These are phyloP conservation scores for Vanrija sp. DNA, from an alignment of 1,284 basidiomycete species.

Conservation along the genomic window DNA sequence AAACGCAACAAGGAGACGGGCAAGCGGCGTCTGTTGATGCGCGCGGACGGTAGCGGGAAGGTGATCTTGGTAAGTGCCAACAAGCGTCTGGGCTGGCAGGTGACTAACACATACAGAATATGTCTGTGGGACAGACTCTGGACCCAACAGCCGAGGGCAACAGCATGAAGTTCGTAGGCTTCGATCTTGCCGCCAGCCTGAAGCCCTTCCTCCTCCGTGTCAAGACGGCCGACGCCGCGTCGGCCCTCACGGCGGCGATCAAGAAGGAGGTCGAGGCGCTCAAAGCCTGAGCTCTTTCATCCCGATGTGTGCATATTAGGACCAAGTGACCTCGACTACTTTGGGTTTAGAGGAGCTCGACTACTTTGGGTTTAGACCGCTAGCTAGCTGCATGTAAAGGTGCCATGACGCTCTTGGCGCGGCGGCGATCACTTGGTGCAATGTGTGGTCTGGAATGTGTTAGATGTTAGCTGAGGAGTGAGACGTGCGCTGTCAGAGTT, in stretches of 20 bases:
- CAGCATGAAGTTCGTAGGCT: constrained; percentile 34
- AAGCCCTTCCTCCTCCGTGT: constrained; percentile 63
- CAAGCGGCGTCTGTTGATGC: constrained; percentile 43
- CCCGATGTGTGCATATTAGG: not conserved
- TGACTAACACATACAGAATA: constrained; percentile 33
- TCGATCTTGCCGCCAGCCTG: constrained; percentile 50
- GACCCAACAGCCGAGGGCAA: constrained; percentile 26
- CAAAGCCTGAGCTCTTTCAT: too few species aligned
- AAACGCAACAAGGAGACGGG: constrained; percentile 34
- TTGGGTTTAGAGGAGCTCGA: not conserved
- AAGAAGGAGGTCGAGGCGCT: constrained; percentile 58
- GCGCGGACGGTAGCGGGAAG: constrained; percentile 40
- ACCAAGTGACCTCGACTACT: not conserved
- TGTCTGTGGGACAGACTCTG: constrained; percentile 26
- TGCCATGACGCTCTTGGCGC: not conserved
- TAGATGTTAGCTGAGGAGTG: too few species aligned
- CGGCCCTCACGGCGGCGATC: constrained; percentile 58
- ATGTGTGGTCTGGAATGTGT: not conserved
- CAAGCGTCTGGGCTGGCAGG: constrained; percentile 25
- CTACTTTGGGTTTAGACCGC: not conserved
- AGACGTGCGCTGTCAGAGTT: too few species aligned
- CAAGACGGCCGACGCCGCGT: constrained; percentile 61
- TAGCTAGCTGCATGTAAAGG: not conserved
- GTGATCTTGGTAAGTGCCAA: constrained; percentile 40
- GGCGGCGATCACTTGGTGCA: not conserved